phyloP scores from a whole-genome alignment of 1,284 basidiomycete species.

The Ceratobasidium sp. region DNA sequence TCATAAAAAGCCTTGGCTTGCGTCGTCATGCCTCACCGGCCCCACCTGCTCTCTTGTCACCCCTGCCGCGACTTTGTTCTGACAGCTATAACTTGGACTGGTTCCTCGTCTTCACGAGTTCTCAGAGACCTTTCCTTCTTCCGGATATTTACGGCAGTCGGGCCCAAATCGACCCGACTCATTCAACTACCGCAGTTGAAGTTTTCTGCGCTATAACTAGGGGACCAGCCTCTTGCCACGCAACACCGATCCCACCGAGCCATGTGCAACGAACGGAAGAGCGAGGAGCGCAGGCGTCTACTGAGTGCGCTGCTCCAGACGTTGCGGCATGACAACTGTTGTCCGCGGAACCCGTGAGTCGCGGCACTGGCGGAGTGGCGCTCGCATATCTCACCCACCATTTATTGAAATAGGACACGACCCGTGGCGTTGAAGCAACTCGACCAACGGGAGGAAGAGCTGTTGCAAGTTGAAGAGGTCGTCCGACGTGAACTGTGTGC shows the following conservation, averaged over 20 bases:
- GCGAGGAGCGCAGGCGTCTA: conserved; percentile 20
- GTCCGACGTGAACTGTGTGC: conserved; percentile 28
- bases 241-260: not conserved
- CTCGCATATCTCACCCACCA: not conserved
- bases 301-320: conserved; percentile 32
- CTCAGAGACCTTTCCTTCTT: conserved; percentile 1
- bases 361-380: not conserved
- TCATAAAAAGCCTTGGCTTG: conserved; percentile 28
- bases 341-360: conserved; percentile 35
- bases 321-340: conserved; percentile 27
- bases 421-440: conserved; percentile 15
- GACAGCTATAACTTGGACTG: not conserved
- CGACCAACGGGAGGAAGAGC: conserved; percentile 31
- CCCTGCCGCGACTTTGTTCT: not conserved
- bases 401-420: conserved; percentile 13
- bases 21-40: conserved; percentile 21
- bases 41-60: not conserved
- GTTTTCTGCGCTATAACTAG: conserved; percentile 21
- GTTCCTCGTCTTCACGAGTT: not conserved
- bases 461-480: conserved; percentile 29
- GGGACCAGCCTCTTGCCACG: not conserved
- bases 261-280: conserved; percentile 40
- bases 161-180: conserved; percentile 4
- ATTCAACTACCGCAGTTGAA: conserved; percentile 39
- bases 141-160: not conserved